Evolutionary conservation across 1,284 basidiomycete genomes (phyloP), one percentile per base, ranked within the genome.

Genomic region (Mycocalia duriaeana): DNA sequence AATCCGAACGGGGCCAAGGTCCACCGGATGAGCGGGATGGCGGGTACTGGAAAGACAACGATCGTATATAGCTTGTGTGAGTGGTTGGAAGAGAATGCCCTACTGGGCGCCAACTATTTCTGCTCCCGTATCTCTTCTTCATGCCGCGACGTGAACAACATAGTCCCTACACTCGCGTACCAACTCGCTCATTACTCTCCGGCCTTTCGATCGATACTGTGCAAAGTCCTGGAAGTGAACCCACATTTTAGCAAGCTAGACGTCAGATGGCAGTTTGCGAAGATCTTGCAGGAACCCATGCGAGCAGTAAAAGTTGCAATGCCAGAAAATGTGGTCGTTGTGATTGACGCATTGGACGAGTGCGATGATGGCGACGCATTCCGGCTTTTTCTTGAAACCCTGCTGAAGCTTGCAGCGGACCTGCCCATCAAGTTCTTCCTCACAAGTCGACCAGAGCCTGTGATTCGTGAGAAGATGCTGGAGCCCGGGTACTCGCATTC

Each of bases 151-250:
- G 42, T 53, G 16, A 45, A 35, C 24, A 39, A 25, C 25, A 55
- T 64, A 25, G 46, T 65, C 35, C 57, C 60, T 2, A 58, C 62
- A 14, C 42, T 64, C 8, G 57, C 62, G 11, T 59, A 49, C 38
- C 53, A 57, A 35, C 54, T 65, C 20, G 53, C 61, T 26, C 43
- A 24, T 7, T 23, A 25, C 37, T 45, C 24, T n/a, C 48, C 48
- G 4, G 38, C 31, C 11, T 47, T 52, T n/a, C n/a, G 36, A 24
- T 35, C 8, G 11, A 28, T 9, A 25, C 25, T 5, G 38, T 54
- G 13, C 31, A 19, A 14, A 13, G 31, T 46, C 14, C 31, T 54
- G 23, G 35, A 50, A 46, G 8, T 34, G 19, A 31, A 50, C n/a
- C 48, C 48, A 16, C 22, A 23, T 18, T 31, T 28, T n/a, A 42